phyloP scores from a whole-genome alignment of 768 basidiomycete species.

The Boletus reticuloceps region DNA sequence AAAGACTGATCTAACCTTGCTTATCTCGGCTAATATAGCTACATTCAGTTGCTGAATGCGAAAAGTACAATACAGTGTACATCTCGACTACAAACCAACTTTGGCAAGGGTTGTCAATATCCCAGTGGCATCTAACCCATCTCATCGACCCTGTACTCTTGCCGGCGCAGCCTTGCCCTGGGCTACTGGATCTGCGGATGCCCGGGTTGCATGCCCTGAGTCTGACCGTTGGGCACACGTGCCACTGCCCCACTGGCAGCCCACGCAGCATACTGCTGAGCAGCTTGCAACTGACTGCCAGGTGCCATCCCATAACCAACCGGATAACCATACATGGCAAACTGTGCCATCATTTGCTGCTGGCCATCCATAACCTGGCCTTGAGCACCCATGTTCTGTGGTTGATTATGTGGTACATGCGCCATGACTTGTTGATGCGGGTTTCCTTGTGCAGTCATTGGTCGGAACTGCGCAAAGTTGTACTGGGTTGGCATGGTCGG shows the following conservation, averaged over 20 bases:
- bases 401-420: slow-evolving; percentile 28
- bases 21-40: slow-evolving; percentile 14
- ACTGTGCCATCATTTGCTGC: slow-evolving; percentile 32
- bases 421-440: slow-evolving; percentile 24
- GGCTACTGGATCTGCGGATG: slow-evolving; percentile 29
- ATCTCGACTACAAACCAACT: slow-evolving; percentile 2
- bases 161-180: slow-evolving; percentile 34
- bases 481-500: slow-evolving; percentile 28
- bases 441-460: slow-evolving; percentile 27
- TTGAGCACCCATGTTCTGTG: slow-evolving; percentile 27
- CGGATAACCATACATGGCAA: slow-evolving; percentile 25
- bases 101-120: too few relatives aligned
- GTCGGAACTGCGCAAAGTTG: slow-evolving; percentile 35
- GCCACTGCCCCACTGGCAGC: slow-evolving; percentile 8
- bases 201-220: slow-evolving; percentile 27
- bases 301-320: slow-evolving; percentile 19
- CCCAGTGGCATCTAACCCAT: not conserved
- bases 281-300: slow-evolving; percentile 11
- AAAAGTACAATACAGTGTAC: slow-evolving; percentile 14
- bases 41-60: slow-evolving; percentile 1
- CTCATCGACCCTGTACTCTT: slow-evolving; percentile 35
- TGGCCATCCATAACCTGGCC: slow-evolving; percentile 23
- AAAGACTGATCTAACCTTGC: slow-evolving; percentile 1
- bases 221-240: slow-evolving; percentile 27
- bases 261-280: slow-evolving; percentile 26